Conservation (phyloP, 768 basidiomycete species). For the Lentinus brumalis region DNA sequence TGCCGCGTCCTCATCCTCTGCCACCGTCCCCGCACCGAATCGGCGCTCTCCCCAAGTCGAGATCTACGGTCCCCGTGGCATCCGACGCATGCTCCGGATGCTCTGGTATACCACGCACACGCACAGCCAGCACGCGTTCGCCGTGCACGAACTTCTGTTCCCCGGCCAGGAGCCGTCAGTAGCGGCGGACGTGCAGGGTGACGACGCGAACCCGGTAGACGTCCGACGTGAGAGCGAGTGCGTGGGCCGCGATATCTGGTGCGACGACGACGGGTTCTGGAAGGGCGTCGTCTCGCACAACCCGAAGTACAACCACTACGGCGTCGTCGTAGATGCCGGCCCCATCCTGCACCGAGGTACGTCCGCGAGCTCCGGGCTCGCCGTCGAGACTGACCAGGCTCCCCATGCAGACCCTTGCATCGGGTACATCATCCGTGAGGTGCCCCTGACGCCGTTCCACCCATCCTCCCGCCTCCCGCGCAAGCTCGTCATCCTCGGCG, state of each 20-base stretch:
- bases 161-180: conserved; percentile 49
- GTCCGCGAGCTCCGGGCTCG: conserved; percentile 9
- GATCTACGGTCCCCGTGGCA: conserved; percentile 78
- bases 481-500: conserved; percentile 77
- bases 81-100: conserved; percentile 73
- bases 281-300: conserved; percentile 42
- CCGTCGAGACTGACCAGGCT: neutral
- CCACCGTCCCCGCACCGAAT: neutral
- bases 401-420: conserved; percentile 65
- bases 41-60: conserved; percentile 50
- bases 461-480: conserved; percentile 38
- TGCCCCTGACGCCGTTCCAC: conserved; percentile 25
- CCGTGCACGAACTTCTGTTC: conserved; percentile 79
- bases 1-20: conserved; percentile 20
- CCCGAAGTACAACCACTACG: conserved; percentile 14
- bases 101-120: conserved; percentile 70
- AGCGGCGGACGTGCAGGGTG: conserved; percentile 42
- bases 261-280: conserved; percentile 67
- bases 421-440: conserved; percentile 74
- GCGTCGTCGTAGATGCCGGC: conserved; percentile 65
- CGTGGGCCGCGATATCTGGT: conserved; percentile 59
- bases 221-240: conserved; percentile 64
- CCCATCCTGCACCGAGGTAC: conserved; percentile 77
- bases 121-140: conserved; percentile 59
- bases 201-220: conserved; percentile 22